These are phyloP conservation scores for Hsuehochloa calcarea DNA, from an alignment of 176 grass and related monocot genomes.

Conservation along the genomic window DNA sequence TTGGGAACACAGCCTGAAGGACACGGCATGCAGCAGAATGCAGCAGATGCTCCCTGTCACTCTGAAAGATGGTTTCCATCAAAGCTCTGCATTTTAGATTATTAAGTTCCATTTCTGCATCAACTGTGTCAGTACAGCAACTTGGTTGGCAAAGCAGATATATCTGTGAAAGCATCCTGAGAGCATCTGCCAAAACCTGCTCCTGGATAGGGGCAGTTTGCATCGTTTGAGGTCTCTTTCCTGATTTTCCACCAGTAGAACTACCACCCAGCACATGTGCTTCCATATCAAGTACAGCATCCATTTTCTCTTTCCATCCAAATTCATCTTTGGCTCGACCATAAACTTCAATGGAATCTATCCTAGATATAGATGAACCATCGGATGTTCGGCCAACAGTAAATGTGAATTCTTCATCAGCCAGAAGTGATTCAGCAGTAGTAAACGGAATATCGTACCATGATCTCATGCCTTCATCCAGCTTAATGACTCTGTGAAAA, in stretches of 20 bases:
- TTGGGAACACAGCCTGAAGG: conserved; percentile 88
- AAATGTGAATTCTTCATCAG: conserved; percentile 91
- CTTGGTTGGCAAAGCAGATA: conserved; percentile 63
- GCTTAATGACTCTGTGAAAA: conserved; percentile 82
- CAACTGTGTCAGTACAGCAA: conserved; percentile 43
- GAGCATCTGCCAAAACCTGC: conserved; percentile 88
- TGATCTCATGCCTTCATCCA: conserved; percentile 85
- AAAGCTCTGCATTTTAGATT: conserved; percentile 70
- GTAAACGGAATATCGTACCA: conserved; percentile 98
- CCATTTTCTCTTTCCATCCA: conserved; percentile 99
- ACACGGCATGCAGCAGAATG: conserved; percentile 75
- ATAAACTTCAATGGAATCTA: conserved; percentile 95
- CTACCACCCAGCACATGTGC: conserved; percentile 47
- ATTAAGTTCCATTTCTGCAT: conserved; percentile 52
- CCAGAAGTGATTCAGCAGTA: conserved; percentile 82
- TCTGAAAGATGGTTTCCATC: conserved; percentile 91
- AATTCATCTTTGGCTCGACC: conserved; percentile 93
- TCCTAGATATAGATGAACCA: conserved; percentile 63
- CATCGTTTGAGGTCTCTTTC: conserved; percentile 43
- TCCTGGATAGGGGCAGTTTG: conserved; percentile 78
- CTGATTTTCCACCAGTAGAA: conserved; percentile 41
- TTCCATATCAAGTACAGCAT: conserved; percentile 89
- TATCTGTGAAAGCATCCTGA: conserved; percentile 78
- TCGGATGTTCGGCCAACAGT: conserved; percentile 72
- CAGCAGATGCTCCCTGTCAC: conserved; percentile 79